phyloP scores from a whole-genome alignment of 2,329 filamentous ascomycete species.

The Monascus ruber region DNA sequence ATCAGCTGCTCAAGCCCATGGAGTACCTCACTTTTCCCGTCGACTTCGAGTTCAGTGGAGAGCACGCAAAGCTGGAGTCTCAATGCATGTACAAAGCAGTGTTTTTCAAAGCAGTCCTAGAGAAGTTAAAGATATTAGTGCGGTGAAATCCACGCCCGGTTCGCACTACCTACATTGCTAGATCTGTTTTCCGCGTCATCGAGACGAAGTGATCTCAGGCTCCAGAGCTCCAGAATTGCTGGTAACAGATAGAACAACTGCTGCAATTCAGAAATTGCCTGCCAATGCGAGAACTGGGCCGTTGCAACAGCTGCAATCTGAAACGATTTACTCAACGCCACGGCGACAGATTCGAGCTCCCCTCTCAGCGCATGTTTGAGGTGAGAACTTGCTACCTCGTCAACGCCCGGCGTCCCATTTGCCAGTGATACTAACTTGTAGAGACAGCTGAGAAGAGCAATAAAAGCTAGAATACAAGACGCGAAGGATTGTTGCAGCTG shows the following conservation, averaged over 20 bases:
- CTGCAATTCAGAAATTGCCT: slow-evolving; percentile 21
- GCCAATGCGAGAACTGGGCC: slow-evolving; percentile 17
- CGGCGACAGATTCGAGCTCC: slow-evolving; percentile 22
- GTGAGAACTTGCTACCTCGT: slow-evolving; percentile 25
- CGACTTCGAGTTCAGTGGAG: slow-evolving; percentile 16
- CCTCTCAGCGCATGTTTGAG: slow-evolving; percentile 29
- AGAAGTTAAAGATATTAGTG: background rate
- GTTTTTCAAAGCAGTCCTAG: slow-evolving; percentile 19
- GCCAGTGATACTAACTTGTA: slow-evolving; percentile 19
- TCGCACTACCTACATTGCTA: slow-evolving; percentile 19
- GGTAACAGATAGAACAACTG: slow-evolving; percentile 24
- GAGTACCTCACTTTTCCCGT: slow-evolving; percentile 19
- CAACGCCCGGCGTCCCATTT: slow-evolving; percentile 14
- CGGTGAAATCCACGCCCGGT: background rate
- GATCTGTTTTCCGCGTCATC: slow-evolving; percentile 22
- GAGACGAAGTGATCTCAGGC: slow-evolving; percentile 21
- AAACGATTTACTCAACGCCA: slow-evolving; percentile 26
- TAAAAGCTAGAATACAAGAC: slow-evolving; percentile 23
- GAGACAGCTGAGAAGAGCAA: slow-evolving; percentile 22
- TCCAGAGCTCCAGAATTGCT: slow-evolving; percentile 27
- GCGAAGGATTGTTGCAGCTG: slow-evolving; percentile 17
- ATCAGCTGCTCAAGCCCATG: slow-evolving; percentile 26
- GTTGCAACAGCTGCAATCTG: slow-evolving; percentile 20
- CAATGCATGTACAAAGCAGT: slow-evolving; percentile 24
- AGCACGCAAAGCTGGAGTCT: slow-evolving; percentile 20